These are phyloP conservation scores for Rosa multiflora DNA, from an alignment of 306 rosid species.

Conservation along the genomic window DNA sequence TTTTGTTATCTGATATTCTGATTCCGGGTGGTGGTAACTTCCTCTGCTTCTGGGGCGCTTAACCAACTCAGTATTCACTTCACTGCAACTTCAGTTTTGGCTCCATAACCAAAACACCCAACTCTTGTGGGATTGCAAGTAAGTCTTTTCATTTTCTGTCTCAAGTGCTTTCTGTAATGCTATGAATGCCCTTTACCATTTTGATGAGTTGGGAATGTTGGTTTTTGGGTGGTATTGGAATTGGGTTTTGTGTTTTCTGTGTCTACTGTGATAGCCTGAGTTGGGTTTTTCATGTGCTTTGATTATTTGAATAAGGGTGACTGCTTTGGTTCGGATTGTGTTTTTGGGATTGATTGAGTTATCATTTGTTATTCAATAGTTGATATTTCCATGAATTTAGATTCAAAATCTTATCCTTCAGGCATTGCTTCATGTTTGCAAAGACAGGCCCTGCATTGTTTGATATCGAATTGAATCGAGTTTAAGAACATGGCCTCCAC, in stretches of 20 bases:
- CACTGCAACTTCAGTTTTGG: background rate
- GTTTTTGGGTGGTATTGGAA: background rate
- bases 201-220: background rate
- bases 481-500: conserved; percentile 55
- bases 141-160: background rate
- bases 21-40: background rate
- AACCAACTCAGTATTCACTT: background rate
- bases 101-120: background rate
- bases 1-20: background rate
- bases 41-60: background rate
- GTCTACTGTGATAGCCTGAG: background rate
- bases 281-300: background rate
- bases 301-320: background rate
- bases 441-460: conserved; percentile 6
- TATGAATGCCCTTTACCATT: background rate
- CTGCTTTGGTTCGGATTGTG: background rate
- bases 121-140: background rate
- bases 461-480: conserved; percentile 5
- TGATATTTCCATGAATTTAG: background rate
- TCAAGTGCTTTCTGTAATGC: background rate
- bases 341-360: background rate
- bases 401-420: background rate
- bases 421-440: background rate
- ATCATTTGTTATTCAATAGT: background rate
- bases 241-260: background rate